A percentile compares a stretch with the other conserved stretches of the same genome.
Evolutionary conservation across 2,329 filamentous ascomycete genomes (phyloP).

Genomic region (Alternaria tenuissima): DNA sequence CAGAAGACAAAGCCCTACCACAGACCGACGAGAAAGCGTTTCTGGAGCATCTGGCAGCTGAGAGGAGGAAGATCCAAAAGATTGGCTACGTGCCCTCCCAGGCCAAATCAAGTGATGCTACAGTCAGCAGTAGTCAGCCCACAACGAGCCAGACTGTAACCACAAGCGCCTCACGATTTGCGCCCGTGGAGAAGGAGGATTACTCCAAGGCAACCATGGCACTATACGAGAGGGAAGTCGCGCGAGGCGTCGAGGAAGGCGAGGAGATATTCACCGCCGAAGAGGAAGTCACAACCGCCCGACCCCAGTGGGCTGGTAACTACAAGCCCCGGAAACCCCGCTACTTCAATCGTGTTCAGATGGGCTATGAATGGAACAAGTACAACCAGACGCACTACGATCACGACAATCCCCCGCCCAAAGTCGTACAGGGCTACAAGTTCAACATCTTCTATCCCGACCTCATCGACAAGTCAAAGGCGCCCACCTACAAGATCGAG

Average conservation of each 20-base stretch:
- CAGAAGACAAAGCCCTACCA: slow-evolving; percentile 69
- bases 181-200: slow-evolving; percentile 74
- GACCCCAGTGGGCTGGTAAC: slow-evolving; percentile 82
- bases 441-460: slow-evolving; percentile 99
- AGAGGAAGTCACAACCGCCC: slow-evolving; percentile 74
- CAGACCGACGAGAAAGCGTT: slow-evolving; percentile 67
- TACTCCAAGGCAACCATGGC: slow-evolving; percentile 88
- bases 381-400: slow-evolving; percentile 99
- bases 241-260: slow-evolving; percentile 88
- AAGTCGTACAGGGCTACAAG: slow-evolving; percentile 98
- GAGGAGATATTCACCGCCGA: slow-evolving; percentile 96
- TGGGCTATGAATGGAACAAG: slow-evolving; percentile 99
- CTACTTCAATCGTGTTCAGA: slow-evolving; percentile 98
- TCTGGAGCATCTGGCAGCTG: slow-evolving; percentile 63
- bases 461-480: slow-evolving; percentile 91
- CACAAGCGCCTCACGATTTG: slow-evolving; percentile 72
- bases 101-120: slow-evolving; percentile 50
- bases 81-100: slow-evolving; percentile 73
- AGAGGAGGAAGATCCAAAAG: slow-evolving; percentile 69
- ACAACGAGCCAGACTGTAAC: slow-evolving; percentile 55
- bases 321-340: slow-evolving; percentile 89
- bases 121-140: slow-evolving; percentile 34
- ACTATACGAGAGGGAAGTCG: slow-evolving; percentile 90
- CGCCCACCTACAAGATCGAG: slow-evolving; percentile 95
- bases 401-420: slow-evolving; percentile 95